phyloP scores from a whole-genome alignment of 2,329 filamentous ascomycete species.

The Shiraia sp. region DNA sequence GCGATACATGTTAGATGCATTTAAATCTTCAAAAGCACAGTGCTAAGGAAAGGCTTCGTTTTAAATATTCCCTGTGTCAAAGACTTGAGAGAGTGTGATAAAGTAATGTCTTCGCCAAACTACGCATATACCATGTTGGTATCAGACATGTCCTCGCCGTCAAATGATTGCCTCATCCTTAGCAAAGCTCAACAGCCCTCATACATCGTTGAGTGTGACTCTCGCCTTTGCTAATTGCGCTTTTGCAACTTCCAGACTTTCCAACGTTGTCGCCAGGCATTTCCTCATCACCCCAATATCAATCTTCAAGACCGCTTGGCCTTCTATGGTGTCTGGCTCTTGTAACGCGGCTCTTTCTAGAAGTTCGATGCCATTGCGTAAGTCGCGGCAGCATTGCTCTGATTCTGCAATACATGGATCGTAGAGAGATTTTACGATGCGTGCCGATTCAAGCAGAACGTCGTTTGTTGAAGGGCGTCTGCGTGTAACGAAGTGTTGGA shows the following conservation, averaged over 20 bases:
- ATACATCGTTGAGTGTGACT: neutral
- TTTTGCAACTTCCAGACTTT: neutral
- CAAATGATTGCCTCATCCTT: no score
- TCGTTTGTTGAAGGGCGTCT: neutral
- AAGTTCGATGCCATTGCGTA: neutral
- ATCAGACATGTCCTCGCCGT: no score
- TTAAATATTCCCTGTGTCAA: no score
- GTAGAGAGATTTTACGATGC: neutral
- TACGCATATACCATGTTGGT: no score
- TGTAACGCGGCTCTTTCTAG: conserved; percentile 1
- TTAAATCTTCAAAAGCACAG: no score
- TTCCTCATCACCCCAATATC: conserved; percentile 1
- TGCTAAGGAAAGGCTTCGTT: no score
- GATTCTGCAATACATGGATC: neutral
- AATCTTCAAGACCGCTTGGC: neutral
- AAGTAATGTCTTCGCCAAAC: no score
- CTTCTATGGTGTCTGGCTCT: conserved; percentile 1
- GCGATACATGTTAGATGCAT: no score
- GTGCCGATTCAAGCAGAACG: neutral
- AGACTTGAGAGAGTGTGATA: no score
- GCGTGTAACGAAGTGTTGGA: neutral
- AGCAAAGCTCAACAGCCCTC: no score
- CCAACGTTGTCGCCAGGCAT: neutral
- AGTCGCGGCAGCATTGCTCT: neutral
- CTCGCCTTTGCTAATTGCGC: neutral